Evolutionary conservation across 202 grass and related monocot genomes (phyloP).

Genomic region (Cymbopogon flexuosus): DNA sequence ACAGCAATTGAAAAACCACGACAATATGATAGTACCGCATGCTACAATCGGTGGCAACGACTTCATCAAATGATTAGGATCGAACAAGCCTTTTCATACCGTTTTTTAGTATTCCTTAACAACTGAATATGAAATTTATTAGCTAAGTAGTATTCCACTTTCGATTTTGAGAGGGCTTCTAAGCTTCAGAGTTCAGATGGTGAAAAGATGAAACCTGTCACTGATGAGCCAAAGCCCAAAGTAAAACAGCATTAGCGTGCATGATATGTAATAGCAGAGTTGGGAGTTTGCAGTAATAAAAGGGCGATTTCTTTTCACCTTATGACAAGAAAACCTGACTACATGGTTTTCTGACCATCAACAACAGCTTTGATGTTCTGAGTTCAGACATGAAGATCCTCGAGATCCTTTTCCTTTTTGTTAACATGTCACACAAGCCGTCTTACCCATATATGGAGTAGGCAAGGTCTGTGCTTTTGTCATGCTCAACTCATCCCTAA

Average conservation of each 20-base stretch:
- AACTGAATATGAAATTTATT: not conserved
- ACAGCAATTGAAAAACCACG: constrained; percentile 12
- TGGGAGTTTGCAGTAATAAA: not conserved
- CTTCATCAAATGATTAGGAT: constrained; percentile 22
- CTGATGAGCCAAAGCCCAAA: not conserved
- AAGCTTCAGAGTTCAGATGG: not conserved
- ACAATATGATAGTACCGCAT: not conserved
- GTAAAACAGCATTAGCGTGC: not conserved
- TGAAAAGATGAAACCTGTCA: not conserved
- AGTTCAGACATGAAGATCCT: not conserved
- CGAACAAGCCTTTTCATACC: not conserved
- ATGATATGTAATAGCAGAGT: not conserved
- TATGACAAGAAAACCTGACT: not conserved
- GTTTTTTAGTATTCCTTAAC: not conserved
- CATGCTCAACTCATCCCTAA: not conserved
- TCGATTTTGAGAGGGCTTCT: not conserved
- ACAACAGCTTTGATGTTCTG: not conserved
- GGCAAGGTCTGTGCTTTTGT: constrained; percentile 14
- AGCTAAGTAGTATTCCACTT: not conserved
- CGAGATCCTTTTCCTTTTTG: not conserved
- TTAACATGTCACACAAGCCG: not conserved
- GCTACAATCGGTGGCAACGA: constrained; percentile 9
- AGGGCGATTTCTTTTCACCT: not conserved
- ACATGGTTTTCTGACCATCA: not conserved
- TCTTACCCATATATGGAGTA: constrained; percentile 9